phyloP scores from a whole-genome alignment of 2,329 filamentous ascomycete genomes.

The Chalaropsis ovoidea region DNA sequence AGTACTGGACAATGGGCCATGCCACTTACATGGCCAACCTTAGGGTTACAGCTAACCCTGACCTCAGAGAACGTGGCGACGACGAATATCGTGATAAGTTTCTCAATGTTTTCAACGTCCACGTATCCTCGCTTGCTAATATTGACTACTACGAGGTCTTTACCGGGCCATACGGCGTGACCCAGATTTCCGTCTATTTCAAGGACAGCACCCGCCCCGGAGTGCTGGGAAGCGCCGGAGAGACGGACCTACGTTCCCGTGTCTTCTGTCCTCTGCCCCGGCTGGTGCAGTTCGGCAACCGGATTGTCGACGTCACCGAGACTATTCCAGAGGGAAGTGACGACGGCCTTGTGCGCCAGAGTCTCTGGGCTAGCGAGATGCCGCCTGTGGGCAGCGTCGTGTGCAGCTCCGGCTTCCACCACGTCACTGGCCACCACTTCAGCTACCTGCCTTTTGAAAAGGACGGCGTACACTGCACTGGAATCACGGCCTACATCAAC shows the following conservation, averaged over 20 bases:
- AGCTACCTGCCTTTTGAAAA: constrained; percentile 14
- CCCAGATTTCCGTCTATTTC: not conserved
- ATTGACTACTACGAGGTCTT: constrained; percentile 2
- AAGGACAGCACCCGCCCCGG: not conserved
- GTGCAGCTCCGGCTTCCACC: not conserved
- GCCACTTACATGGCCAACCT: not conserved
- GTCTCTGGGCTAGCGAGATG: constrained; percentile 7
- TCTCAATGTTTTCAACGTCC: not conserved
- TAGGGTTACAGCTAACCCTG: not conserved
- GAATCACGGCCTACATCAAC: not conserved
- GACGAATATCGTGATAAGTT: not conserved
- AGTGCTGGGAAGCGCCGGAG: not conserved
- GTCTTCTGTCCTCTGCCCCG: not conserved
- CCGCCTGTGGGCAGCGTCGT: not conserved
- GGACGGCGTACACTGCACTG: constrained; percentile 3
- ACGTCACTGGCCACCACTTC: constrained; percentile 9
- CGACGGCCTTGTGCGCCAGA: not conserved
- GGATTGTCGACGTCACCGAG: constrained; percentile 4
- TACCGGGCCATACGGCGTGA: not conserved
- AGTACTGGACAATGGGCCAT: not conserved
- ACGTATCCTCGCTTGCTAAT: not conserved
- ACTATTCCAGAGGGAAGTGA: not conserved
- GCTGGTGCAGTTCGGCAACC: not conserved
- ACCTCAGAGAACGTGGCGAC: not conserved
- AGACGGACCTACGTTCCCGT: not conserved